phyloP scores from a whole-genome alignment of 352 stramenopile genomes.

The Elongisporangium undulatum region DNA sequence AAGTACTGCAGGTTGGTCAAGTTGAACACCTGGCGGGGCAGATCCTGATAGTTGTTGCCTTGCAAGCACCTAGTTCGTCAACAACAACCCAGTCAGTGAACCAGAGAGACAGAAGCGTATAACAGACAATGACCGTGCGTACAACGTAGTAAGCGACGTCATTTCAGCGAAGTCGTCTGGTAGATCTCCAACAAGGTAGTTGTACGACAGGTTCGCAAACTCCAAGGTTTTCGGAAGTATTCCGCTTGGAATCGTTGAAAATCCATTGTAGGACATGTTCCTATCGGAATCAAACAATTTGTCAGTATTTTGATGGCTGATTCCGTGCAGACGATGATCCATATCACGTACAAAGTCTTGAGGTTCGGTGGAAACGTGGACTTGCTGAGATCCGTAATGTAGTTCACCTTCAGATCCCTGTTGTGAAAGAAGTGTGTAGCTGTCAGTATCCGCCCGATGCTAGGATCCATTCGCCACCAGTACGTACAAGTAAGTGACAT shows the following conservation, averaged over 20 bases:
- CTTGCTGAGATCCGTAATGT: conserved; percentile 4
- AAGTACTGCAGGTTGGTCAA: conserved; percentile 14
- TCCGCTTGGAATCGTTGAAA: conserved; percentile 2
- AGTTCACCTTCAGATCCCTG: conserved; percentile 13
- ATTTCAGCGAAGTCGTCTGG: conserved; percentile 9
- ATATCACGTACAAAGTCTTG: conserved; percentile 6
- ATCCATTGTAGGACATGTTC: not conserved
- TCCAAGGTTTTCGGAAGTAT: conserved; percentile 15
- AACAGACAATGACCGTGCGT: conserved; percentile 3
- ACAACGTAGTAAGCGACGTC: conserved; percentile 11
- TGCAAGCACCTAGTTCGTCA: conserved; percentile 5
- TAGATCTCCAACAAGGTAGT: conserved; percentile 5
- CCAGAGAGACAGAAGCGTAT: not conserved
- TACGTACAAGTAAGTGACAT: conserved; percentile 17
- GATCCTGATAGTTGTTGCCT: conserved; percentile 7
- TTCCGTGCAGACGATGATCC: not conserved
- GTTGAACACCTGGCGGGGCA: conserved; percentile 14
- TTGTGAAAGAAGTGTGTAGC: not conserved
- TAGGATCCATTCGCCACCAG: not conserved
- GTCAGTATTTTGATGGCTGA: not conserved
- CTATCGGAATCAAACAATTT: not conserved
- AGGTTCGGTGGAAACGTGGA: conserved; percentile 15
- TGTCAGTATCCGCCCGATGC: not conserved
- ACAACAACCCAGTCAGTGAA: not conserved
- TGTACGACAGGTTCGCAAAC: conserved; percentile 10